Conservation (phyloP, 768 basidiomycete genomes). For the Pisolithus sp. region DNA sequence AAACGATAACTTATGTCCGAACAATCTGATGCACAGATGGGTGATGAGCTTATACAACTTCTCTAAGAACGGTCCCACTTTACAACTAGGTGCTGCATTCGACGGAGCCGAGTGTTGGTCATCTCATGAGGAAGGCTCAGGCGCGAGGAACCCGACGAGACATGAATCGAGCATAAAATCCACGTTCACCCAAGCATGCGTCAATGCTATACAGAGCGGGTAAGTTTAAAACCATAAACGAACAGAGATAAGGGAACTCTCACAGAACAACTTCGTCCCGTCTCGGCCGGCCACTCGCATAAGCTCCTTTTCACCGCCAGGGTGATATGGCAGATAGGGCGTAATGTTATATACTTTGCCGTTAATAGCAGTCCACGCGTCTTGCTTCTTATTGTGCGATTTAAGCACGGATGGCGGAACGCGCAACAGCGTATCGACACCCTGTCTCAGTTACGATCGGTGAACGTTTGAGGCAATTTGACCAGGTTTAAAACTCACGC, state of each 20-base stretch:
- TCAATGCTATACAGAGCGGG: slow-evolving; percentile 49
- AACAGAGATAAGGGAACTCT: slow-evolving; percentile 21
- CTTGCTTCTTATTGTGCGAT: slow-evolving; percentile 72
- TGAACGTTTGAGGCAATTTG: neutral
- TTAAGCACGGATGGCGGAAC: slow-evolving; percentile 75
- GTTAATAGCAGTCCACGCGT: slow-evolving; percentile 90
- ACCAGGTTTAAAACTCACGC: slow-evolving; percentile 40
- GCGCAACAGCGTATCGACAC: slow-evolving; percentile 59
- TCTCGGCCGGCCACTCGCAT: slow-evolving; percentile 95
- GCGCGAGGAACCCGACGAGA: slow-evolving; percentile 82
- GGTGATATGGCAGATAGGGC: slow-evolving; percentile 85
- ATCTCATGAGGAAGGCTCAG: slow-evolving; percentile 48
- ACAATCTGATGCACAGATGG: no score
- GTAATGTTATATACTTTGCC: slow-evolving; percentile 98
- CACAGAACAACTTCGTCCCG: slow-evolving; percentile 91
- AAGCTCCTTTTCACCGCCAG: slow-evolving; percentile 89
- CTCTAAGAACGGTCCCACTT: neutral
- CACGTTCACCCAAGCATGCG: slow-evolving; percentile 96
- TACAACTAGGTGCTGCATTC: neutral
- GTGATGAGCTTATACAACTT: no score
- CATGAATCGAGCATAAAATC: slow-evolving; percentile 94
- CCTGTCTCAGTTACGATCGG: slow-evolving; percentile 38
- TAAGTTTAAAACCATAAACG: neutral
- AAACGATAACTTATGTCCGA: no score
- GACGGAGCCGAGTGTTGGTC: neutral